phyloP scores from a whole-genome alignment of 352 stramenopile genomes.

The Phytophthora sp. region DNA sequence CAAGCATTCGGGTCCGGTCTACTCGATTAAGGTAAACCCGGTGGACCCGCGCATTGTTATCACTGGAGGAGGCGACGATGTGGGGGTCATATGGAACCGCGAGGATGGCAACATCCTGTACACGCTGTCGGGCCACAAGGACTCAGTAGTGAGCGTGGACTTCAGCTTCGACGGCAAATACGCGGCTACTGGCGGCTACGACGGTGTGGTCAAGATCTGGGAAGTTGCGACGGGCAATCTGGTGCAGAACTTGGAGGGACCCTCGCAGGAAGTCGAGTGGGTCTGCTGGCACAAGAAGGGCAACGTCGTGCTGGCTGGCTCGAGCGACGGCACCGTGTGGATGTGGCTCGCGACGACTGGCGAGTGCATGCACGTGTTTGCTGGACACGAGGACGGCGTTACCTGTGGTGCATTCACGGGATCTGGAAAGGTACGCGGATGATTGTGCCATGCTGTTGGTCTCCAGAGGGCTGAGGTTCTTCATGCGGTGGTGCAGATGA shows the following conservation, averaged over 20 bases:
- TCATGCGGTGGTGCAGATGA: constrained; percentile 59
- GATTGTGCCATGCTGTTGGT: neutral
- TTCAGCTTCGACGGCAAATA: constrained; percentile 91
- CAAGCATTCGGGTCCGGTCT: constrained; percentile 80
- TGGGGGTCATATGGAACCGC: constrained; percentile 87
- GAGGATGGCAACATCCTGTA: constrained; percentile 82
- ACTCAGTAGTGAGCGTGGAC: constrained; percentile 84
- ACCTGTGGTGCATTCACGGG: constrained; percentile 94
- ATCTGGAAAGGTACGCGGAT: constrained; percentile 89
- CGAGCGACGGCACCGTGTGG: constrained; percentile 90
- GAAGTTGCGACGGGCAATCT: constrained; percentile 82
- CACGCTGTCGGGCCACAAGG: constrained; percentile 77
- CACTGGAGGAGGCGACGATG: constrained; percentile 84
- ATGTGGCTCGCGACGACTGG: constrained; percentile 95
- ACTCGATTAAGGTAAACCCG: constrained; percentile 84
- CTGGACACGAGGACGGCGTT: constrained; percentile 95
- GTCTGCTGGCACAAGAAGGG: constrained; percentile 92
- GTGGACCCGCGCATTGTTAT: constrained; percentile 82
- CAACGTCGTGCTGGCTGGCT: constrained; percentile 90
- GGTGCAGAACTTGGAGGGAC: constrained; percentile 85
- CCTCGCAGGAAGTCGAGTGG: constrained; percentile 92
- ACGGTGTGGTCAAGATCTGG: constrained; percentile 91
- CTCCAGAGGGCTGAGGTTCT: neutral
- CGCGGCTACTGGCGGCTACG: constrained; percentile 85
- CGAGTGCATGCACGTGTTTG: constrained; percentile 98